Evolutionary conservation across 2,329 filamentous ascomycete species (phyloP), one percentile per base, ranked within the genome.

Genomic region (Pseudocercospora musae): DNA sequence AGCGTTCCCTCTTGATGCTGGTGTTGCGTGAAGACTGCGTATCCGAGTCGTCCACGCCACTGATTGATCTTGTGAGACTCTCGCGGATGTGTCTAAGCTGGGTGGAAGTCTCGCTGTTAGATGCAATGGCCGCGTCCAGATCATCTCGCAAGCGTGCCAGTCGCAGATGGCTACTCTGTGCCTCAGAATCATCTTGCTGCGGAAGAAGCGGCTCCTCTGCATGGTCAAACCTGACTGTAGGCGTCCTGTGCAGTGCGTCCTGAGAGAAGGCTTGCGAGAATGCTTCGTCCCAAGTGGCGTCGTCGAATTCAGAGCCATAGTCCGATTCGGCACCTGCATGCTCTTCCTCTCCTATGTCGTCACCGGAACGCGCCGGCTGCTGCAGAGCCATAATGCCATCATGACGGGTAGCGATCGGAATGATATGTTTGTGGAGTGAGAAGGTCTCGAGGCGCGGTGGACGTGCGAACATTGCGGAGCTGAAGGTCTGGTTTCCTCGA

Each of bases 281-380:
- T 29, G 88, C 72, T 42, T 80, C 76, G 69, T 80, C 78, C 59
- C 87, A 70, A 33, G 84, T 75, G 52, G 80, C 79, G 65, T 85
- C 81, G 75, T 87, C 84, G 67, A 88, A 81, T 64, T 89, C 86
- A 4, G 84, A 86, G 64, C 85, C 87, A 80, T 88, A 89, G 67
- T 88, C 85, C 73, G 83, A 87, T 52, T 78, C 70, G 18, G 66
- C 64, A 25, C 78, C 70, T 15, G 66, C 64, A 25, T 59, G 64
- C 54, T 57, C 37, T 13, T 44, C 25, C 18, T 60, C 57, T 56
- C 62, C 44, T 31, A 57, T 60, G 63, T 62, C 65, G 57, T 65
- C 61, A 42, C 42, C 56, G 31, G 42, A 25, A 10, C 10, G 40
- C 18, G 23, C 18, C 42, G 54, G 48, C 8, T 58, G 42, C 13